Conservation (phyloP, 1,284 basidiomycete genomes). For the Amylostereum areolatum region DNA sequence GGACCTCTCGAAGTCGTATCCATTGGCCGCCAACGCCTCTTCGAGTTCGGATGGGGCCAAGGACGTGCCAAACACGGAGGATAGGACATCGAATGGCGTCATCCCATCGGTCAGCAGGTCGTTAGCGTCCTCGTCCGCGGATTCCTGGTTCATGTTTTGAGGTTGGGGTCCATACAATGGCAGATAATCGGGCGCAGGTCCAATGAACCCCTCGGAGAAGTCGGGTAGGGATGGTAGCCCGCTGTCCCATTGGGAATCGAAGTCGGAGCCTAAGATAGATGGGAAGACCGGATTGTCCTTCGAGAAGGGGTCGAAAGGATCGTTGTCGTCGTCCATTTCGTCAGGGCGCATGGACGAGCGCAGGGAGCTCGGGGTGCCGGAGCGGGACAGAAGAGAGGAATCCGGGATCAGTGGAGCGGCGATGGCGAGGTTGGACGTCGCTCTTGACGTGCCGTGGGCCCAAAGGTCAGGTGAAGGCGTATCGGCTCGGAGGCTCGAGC, state of each 20-base stretch:
- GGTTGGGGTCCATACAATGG: conserved; percentile 4
- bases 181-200: neutral
- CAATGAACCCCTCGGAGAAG: conserved; percentile 33
- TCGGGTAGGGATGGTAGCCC: conserved; percentile 43
- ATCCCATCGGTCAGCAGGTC: conserved; percentile 79
- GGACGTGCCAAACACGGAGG: conserved; percentile 86
- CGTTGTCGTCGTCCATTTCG: conserved; percentile 59
- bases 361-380: conserved; percentile 49
- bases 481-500: conserved; percentile 44
- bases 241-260: conserved; percentile 53
- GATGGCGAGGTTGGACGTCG: conserved; percentile 81
- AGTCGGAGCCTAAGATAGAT: conserved; percentile 56
- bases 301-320: conserved; percentile 72
- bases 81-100: conserved; percentile 95
- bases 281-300: conserved; percentile 49
- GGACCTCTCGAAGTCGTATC: conserved; percentile 91
- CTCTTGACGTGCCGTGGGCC: conserved; percentile 68
- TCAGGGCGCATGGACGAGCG: conserved; percentile 55
- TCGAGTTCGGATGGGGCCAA: conserved; percentile 89
- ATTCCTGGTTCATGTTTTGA: conserved; percentile 38
- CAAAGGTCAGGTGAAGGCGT: conserved; percentile 78
- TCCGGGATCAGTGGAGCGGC: conserved; percentile 82
- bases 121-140: conserved; percentile 34
- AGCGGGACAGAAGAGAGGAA: conserved; percentile 48
- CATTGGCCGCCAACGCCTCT: conserved; percentile 82